Base-by-base conservation (phyloP, 805 yeast species). In the Spathaspora sp. region DNA sequence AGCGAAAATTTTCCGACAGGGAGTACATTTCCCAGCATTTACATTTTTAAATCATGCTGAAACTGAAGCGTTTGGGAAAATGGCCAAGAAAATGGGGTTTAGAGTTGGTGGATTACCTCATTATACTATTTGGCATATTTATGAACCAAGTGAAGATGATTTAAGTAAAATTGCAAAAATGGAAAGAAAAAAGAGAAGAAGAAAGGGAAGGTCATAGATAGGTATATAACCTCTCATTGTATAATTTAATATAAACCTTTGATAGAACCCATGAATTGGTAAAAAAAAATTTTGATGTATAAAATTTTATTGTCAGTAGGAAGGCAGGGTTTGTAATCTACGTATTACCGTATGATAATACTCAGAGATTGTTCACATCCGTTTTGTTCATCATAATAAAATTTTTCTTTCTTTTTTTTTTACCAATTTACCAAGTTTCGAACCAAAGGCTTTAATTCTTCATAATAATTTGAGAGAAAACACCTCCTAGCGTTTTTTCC, bases 111-210 rank as follows among this genome's bases (percentile, higher is more conserved):
- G 97, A 0, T 76, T 90, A 56, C 96, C 97, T 4, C 92, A 90
- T 69, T 90, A 89, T 67, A 88, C 92, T 0, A 74, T 89, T 43
- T 89, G 96, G 96, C 97, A 89, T 67, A 87, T 90, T 47, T 88
- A 86, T 65, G 96, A 88, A 63, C 96, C 96, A 14, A 86, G 92
- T 70, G 92, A 86, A 66, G 93, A 88, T 61, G 96, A 88, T 69
- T 72, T 88, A 57, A 75, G 77, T 57, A 82, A 83, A 58, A 87
- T 88, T 49, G 86, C 89, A 2, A 76, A 75, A 58, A 73, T 81
- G 66, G 96, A 87, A 67, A 75, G 91, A 58, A 79, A 78, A 59
- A 82, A 79, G 66, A 78, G 89, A 69, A 75, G 83, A 54, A 57
- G 49, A 53, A 53, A 38, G 53, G 54, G 26, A 50, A 49, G 35